Base-by-base conservation (phyloP, 805 yeast species). In the Tetrapisispora taiwanensis region DNA sequence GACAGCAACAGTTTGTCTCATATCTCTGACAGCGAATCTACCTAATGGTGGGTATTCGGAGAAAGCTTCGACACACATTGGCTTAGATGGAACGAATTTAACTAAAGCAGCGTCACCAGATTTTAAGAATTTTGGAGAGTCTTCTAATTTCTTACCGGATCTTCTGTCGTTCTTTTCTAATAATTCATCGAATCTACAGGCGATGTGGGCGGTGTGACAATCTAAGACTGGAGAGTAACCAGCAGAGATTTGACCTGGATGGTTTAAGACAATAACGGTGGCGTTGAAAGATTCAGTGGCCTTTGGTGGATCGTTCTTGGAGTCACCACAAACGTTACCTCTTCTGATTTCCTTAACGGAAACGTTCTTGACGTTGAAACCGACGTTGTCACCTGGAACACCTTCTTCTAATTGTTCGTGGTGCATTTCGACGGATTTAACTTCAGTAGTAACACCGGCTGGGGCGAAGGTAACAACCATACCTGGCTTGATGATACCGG, bases 1-100 rank as follows among this genome's bases (percentile, higher is more conserved):
- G 70, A 89, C 97, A 71, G 97, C 97, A 66, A 89, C 97, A 65
- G 97, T 89, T 78, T 88, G 96, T 84, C 97, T 85, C 97, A 88
- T 88, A 77, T 88, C 97, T 84, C 97, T 89, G 80, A 88, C 96
- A 71, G 90, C 90, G 75, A 90, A 77, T 82, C 97, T 88, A 75
- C 95, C 92, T 72, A 90, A 74, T 75, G 94, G 95, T 70, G 90
- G 95, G 81, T 90, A 88, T 68, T 87, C 92, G 67, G 80, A 74
- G 81, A 80, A 90, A 60, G 37, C 37, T 35, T 35, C 37, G 22
- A 35, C 37, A 35, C 37, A 35, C 37, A 35, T 35, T 35, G 90
- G 89, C 78, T 84, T 88, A 63, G 84, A 69, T 60, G 90, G 84
- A 62, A 87, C 80, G 75, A 89, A 77, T 67, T 80, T 81, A 58